phyloP scores from a whole-genome alignment of 345 rosid species.

The Jatropha curcas region DNA sequence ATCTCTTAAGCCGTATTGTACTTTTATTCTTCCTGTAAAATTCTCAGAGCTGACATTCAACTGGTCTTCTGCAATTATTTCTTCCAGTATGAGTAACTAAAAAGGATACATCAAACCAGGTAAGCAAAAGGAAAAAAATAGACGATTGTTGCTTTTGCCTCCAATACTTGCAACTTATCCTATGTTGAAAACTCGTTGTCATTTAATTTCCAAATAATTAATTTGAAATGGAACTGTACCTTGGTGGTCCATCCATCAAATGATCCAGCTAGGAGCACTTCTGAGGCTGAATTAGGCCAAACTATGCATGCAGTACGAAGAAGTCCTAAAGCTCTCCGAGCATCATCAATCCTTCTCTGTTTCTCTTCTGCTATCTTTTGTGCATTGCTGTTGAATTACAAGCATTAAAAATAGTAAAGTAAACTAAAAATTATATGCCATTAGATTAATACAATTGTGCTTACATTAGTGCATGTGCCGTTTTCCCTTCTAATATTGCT shows the following conservation, averaged over 20 bases:
- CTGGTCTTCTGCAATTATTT: background rate
- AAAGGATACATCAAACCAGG: background rate
- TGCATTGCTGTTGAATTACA: constrained; percentile 52
- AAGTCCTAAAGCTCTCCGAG: constrained; percentile 56
- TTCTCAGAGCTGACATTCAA: background rate
- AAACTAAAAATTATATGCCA: constrained; percentile 3
- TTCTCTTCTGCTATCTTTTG: constrained; percentile 72
- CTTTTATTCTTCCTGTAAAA: background rate
- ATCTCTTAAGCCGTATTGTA: background rate
- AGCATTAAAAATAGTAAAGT: constrained; percentile 3
- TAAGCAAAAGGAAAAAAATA: background rate
- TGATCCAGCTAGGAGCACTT: constrained; percentile 82
- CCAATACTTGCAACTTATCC: background rate
- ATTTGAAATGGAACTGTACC: constrained; percentile 48
- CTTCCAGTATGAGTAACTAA: background rate
- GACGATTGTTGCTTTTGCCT: background rate
- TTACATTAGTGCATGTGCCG: constrained; percentile 76
- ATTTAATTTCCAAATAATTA: background rate
- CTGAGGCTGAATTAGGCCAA: constrained; percentile 86
- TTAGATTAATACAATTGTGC: constrained; percentile 20
- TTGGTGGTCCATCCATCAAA: constrained; percentile 91
- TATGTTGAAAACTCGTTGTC: background rate
- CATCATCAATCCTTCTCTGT: constrained; percentile 68
- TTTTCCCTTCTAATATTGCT: constrained; percentile 87
- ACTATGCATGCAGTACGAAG: constrained; percentile 68